These are phyloP conservation scores for Salmacisia buchloeana DNA, from an alignment of 1,284 basidiomycete species.

Conservation along the genomic window DNA sequence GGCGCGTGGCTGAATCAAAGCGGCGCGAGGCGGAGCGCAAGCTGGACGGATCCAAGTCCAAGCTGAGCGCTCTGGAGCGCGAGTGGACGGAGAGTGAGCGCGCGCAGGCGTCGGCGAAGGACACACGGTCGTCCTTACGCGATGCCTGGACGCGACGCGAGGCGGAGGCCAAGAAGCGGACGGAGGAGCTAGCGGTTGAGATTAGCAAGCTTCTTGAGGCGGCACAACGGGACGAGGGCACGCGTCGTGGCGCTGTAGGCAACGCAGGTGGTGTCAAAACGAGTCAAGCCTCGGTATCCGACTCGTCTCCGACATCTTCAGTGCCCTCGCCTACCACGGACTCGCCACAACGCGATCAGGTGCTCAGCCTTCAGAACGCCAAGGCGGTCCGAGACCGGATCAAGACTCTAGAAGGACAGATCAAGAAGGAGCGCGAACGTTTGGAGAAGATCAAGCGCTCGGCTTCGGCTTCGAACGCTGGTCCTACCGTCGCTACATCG, in stretches of 20 bases:
- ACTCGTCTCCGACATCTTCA: too few relatives aligned
- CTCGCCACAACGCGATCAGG: too few relatives aligned
- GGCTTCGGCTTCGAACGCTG: neutral
- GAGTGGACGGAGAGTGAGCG: neutral
- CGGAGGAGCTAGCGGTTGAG: neutral
- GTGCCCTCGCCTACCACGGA: too few relatives aligned
- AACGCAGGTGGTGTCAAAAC: too few relatives aligned
- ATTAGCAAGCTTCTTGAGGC: neutral
- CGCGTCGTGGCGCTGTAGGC: too few relatives aligned
- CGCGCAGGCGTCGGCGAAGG: slow-evolving; percentile 6
- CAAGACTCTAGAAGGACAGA: slow-evolving; percentile 6
- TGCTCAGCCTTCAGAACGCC: slow-evolving; percentile 1
- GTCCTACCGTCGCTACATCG: neutral
- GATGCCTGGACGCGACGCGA: slow-evolving; percentile 6
- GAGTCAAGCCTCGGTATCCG: too few relatives aligned
- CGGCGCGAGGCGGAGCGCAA: slow-evolving; percentile 82
- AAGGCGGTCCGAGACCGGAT: slow-evolving; percentile 6
- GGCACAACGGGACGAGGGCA: too few relatives aligned
- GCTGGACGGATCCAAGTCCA: slow-evolving; percentile 67
- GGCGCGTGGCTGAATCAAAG: slow-evolving; percentile 70
- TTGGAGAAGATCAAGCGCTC: slow-evolving; percentile 4
- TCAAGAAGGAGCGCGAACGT: slow-evolving; percentile 9
- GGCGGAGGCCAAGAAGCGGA: neutral
- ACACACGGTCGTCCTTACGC: neutral
- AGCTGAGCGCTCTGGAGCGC: neutral